Base-by-base conservation (phyloP, 352 stramenopile genomes). In the Hyphochytrium catenoides region DNA sequence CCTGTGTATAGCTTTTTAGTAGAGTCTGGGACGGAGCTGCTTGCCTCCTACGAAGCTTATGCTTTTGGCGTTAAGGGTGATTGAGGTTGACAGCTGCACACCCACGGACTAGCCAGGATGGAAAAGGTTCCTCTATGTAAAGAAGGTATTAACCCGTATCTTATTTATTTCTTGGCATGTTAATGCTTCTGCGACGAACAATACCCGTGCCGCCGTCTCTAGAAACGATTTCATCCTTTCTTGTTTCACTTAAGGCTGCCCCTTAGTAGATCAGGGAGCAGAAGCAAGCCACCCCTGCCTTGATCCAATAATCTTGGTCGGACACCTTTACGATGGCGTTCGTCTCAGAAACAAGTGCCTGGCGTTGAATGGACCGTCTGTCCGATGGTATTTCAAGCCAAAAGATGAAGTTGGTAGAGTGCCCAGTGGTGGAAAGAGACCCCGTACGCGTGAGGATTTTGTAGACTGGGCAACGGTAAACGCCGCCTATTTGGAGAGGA, bases 391-490 rank as follows among this genome's bases (percentile, higher is more conserved):
- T 65, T 34, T 94, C 81, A 43, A 95, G 87, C 85, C 83, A 95
- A 47, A 94, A 90, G 38, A 95, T 72, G 56, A 95, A 95, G 61
- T 95, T 95, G 17, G 85, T 95, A 22, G 71, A 91, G 50, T 95
- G 85, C 26, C 85, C 85, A 0, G 85, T 95, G 11, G 85, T 95
- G 1, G 77, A 91, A 9, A 95, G 52, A 23, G 78, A 93, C 19
- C 84, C 84, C 34, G 73, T 53, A 17, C 74, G 58, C 17, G 61
- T 81, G 24, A 90, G 51, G 15, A 87, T 71, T 53, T 90, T 90
- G 48, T 90, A 90, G 14, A 88, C 60, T 2, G 74, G 74, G 33
- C 70, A 84, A 26, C 66, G 59, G 36, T 90, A 90, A 19, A 91
- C 62, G 19, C 63, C 63, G 14, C 54, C n/a, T n/a, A n/a, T n/a